phyloP scores from a whole-genome alignment of 2,329 filamentous ascomycete genomes.

The Myriosclerotinia curreyana region DNA sequence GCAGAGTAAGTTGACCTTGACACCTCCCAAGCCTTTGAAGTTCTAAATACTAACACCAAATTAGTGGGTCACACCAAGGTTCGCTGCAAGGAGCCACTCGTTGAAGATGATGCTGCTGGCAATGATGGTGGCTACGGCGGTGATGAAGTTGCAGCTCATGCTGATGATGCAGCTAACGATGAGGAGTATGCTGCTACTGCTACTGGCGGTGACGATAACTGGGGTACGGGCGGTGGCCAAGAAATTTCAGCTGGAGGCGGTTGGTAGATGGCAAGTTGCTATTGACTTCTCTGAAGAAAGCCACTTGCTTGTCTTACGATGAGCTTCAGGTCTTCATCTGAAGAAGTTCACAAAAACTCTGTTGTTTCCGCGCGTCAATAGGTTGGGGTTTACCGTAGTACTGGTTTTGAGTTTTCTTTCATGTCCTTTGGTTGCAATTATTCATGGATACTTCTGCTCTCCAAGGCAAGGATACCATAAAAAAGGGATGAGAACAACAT shows the following conservation, averaged over 20 bases:
- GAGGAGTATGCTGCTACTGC: slow-evolving; percentile 13
- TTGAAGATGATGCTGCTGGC: slow-evolving; percentile 30
- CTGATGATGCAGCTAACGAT: slow-evolving; percentile 5
- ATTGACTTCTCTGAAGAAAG: neutral
- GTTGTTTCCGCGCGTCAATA: slow-evolving; percentile 1
- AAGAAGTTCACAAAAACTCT: neutral
- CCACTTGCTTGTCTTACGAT: slow-evolving; percentile 2
- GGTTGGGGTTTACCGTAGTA: neutral
- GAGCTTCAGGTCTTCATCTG: neutral
- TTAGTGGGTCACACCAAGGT: slow-evolving; percentile 43
- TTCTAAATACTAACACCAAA: slow-evolving; percentile 12
- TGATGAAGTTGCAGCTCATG: neutral
- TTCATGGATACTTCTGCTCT: slow-evolving; percentile 1
- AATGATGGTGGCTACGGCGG: slow-evolving; percentile 14
- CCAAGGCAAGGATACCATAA: slow-evolving; percentile 3
- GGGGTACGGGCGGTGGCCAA: slow-evolving; percentile 8
- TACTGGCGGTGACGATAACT: slow-evolving; percentile 10
- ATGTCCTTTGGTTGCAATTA: neutral
- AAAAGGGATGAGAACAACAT: neutral
- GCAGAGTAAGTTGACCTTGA: slow-evolving; percentile 39
- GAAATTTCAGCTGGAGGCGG: neutral
- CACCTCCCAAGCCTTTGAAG: neutral
- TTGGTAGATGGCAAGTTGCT: slow-evolving; percentile 9
- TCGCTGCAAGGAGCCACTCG: slow-evolving; percentile 42
- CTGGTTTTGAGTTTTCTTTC: neutral